Conservation (phyloP, 208 protist genomes). For the Acanthamoeba pearcei region DNA sequence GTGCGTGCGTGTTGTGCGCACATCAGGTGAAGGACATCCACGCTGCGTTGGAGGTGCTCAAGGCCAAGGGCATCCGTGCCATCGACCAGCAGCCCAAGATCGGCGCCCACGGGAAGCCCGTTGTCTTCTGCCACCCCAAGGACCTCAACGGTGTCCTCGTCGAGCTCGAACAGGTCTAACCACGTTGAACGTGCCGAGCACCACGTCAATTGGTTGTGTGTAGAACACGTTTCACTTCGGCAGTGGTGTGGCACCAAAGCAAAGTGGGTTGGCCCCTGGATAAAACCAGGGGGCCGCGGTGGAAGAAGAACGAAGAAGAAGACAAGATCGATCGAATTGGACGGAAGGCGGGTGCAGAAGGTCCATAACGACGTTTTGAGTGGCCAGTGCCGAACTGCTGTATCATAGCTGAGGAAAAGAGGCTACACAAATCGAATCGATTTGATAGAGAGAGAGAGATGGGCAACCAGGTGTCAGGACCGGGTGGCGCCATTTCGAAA, state of each 20-base stretch:
- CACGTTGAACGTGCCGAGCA: not conserved
- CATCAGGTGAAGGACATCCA: conserved; percentile 85
- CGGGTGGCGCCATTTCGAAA: conserved; percentile 14
- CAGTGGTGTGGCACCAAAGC: too few relatives aligned
- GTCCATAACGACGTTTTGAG: too few relatives aligned
- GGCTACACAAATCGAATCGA: too few relatives aligned
- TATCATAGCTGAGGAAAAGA: too few relatives aligned
- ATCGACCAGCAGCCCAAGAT: conserved; percentile 93
- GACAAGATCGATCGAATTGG: too few relatives aligned
- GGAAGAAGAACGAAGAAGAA: too few relatives aligned
- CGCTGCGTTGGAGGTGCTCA: conserved; percentile 86
- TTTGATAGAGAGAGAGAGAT: not conserved
- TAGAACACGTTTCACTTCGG: too few relatives aligned
- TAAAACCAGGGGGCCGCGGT: too few relatives aligned
- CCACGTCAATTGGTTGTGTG: too few relatives aligned
- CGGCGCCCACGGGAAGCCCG: conserved; percentile 95
- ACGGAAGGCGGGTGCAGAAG: too few relatives aligned
- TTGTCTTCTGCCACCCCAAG: conserved; percentile 94
- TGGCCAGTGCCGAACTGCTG: too few relatives aligned
- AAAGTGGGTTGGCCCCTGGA: too few relatives aligned
- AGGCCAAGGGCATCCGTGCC: conserved; percentile 88
- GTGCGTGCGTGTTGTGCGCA: not conserved
- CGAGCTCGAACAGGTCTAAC: conserved; percentile 92
- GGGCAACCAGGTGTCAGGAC: conserved; percentile 33
- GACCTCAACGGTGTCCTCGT: conserved; percentile 94